Evolutionary conservation across 2,329 filamentous ascomycete species (phyloP), one percentile per base, ranked within the genome.

Genomic region (Ophiostoma angusticollis): DNA sequence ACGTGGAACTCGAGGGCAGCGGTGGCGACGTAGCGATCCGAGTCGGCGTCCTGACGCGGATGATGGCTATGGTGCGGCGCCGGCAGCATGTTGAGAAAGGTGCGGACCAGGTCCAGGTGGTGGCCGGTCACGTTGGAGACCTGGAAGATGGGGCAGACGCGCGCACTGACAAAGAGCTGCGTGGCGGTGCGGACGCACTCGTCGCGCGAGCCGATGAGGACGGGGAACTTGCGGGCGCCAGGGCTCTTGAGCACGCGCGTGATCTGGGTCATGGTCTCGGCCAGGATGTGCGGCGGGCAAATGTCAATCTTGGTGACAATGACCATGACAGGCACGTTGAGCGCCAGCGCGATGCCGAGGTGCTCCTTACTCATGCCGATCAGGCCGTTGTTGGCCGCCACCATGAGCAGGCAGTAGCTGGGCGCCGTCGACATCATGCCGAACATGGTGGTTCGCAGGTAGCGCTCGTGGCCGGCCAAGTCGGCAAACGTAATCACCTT

Each of bases 311-410:
- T 98, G 58, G 89, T 98, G 46, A 96, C 78, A 47, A 95, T 80
- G 4, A 96, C 87, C 84, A 98, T 93, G 50, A 98, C 85, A 0
- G 91, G 91, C 9, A 98, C 89, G 53, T 96, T 96, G 37, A 98
- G 67, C 1, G 91, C 87, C 23, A 96, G 66, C 0, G 91, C 89
- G 47, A 98, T 94, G 13, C 91, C 91, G 4, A 98, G 65, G 58
- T 98, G 91, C 64, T 98, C 91, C 68, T 93, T 93, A 60, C 84
- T 93, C 91, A 96, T 98, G 16, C 91, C 91, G 33, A 96, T 84
- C 32, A 98, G 67, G 4, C 91, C 91, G 54, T 98, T 96, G 53
- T 98, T 98, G 14, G 91, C 91, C 11, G 91, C 91, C 0, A 98
- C 91, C 91, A 98, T 98, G 34, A 98, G 74, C 21, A 98, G 63